These are phyloP conservation scores for Microcera coccophila DNA, from an alignment of 2,329 filamentous ascomycete species.

Conservation along the genomic window DNA sequence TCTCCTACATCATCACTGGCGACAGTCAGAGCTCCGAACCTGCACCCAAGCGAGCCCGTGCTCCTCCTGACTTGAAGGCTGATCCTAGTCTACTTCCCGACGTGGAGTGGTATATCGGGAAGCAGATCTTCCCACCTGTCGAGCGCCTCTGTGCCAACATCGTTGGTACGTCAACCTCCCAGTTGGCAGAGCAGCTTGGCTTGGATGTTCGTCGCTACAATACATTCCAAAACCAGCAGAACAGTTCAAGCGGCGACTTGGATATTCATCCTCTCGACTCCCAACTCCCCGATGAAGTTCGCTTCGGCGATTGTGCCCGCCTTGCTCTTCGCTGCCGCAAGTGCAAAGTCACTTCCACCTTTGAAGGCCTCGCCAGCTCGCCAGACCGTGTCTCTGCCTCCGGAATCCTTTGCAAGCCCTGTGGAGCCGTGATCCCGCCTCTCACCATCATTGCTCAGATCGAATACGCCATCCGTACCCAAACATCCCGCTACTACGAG, in stretches of 20 bases:
- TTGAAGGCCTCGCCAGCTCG: conserved; percentile 67
- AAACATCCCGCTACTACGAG: conserved; percentile 84
- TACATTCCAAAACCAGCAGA: conserved; percentile 40
- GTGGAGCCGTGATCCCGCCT: conserved; percentile 61
- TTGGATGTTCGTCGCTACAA: conserved; percentile 86
- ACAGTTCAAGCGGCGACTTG: conserved; percentile 53
- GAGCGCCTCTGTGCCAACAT: conserved; percentile 97
- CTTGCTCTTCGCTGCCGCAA: conserved; percentile 74
- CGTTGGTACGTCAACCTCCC: conserved; percentile 81
- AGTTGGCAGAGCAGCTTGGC: conserved; percentile 88
- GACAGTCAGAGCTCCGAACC: conserved; percentile 62
- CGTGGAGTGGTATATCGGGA: conserved; percentile 96
- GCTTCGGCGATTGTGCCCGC: conserved; percentile 77
- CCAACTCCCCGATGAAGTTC: conserved; percentile 85
- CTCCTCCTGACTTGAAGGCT: conserved; percentile 75
- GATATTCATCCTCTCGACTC: conserved; percentile 91
- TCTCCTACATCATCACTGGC: conserved; percentile 89
- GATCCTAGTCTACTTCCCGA: conserved; percentile 77
- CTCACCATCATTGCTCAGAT: conserved; percentile 81
- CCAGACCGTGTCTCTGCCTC: conserved; percentile 62
- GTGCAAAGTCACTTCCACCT: conserved; percentile 69
- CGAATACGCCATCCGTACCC: conserved; percentile 74
- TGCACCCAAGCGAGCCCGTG: conserved; percentile 84
- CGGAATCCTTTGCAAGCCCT: conserved; percentile 71
- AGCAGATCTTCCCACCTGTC: conserved; percentile 96